Conservation (phyloP, 169 alveolate species). For the Babesia caballi region DNA sequence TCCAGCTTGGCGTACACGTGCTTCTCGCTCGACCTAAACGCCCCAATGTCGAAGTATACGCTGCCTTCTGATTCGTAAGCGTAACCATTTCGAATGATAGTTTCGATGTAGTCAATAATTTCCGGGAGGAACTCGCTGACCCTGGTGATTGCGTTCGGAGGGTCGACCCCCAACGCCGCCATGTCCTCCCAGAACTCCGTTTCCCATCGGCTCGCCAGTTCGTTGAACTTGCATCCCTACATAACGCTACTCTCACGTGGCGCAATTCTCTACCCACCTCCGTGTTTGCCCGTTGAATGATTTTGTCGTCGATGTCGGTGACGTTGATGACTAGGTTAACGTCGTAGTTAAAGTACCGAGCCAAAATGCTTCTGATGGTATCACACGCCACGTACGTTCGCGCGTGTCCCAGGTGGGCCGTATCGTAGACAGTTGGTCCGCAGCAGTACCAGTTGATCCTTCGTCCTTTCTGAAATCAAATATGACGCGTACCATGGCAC, state of each 20-base stretch:
- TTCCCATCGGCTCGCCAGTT: constrained; percentile 90
- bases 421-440: constrained; percentile 96
- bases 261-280: constrained; percentile 28
- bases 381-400: constrained; percentile 95
- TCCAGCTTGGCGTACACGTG: constrained; percentile 93
- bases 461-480: constrained; percentile 72
- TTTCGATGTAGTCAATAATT: constrained; percentile 87
- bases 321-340: constrained; percentile 94
- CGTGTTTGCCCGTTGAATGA: constrained; percentile 81
- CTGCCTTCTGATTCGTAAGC: constrained; percentile 95
- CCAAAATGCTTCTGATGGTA: constrained; percentile 90
- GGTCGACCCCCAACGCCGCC: constrained; percentile 86
- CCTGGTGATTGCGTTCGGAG: constrained; percentile 93
- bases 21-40: constrained; percentile 78
- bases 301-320: constrained; percentile 98
- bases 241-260: not conserved
- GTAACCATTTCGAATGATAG: constrained; percentile 88
- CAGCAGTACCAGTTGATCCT: constrained; percentile 89
- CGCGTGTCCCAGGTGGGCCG: constrained; percentile 99
- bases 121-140: constrained; percentile 95
- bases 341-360: constrained; percentile 93
- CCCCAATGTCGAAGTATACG: constrained; percentile 93
- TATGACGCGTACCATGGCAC: not conserved
- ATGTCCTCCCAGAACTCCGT: constrained; percentile 86
- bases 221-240: constrained; percentile 70